Percentiles rank a stretch among this genome's conserved stretches.
These are phyloP conservation scores for Bjerkandera adusta DNA, from an alignment of 1,284 basidiomycete species.

Conservation along the genomic window DNA sequence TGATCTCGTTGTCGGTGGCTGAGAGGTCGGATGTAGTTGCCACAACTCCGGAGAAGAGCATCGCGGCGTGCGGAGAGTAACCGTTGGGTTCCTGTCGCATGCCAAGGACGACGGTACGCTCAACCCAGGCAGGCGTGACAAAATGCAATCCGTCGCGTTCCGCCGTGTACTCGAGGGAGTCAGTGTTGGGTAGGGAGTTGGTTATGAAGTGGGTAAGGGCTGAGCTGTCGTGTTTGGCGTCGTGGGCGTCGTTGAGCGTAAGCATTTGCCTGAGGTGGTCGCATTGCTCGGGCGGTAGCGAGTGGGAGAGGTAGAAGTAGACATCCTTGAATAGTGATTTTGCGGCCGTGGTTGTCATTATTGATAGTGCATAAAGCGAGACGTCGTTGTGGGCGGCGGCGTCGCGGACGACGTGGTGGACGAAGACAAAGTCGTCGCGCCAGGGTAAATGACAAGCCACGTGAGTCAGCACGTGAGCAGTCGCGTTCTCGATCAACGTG, in stretches of 20 bases:
- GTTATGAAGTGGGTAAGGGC: slow-evolving; percentile 29
- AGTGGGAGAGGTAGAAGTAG: slow-evolving; percentile 25
- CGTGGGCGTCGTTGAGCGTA: slow-evolving; percentile 20
- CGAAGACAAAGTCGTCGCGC: too few relatives aligned
- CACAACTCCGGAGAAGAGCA: slow-evolving; percentile 82
- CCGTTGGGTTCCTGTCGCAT: slow-evolving; percentile 53
- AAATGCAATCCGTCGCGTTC: slow-evolving; percentile 18
- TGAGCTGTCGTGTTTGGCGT: slow-evolving; percentile 18
- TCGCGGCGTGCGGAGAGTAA: slow-evolving; percentile 74
- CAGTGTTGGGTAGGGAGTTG: slow-evolving; percentile 19
- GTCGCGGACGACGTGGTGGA: too few relatives aligned
- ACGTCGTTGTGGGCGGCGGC: too few relatives aligned
- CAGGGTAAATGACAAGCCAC: too few relatives aligned
- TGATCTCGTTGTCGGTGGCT: slow-evolving; percentile 64
- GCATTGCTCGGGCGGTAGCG: slow-evolving; percentile 18
- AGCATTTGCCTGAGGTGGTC: slow-evolving; percentile 23
- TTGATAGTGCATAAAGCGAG: too few relatives aligned
- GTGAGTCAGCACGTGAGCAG: too few relatives aligned
- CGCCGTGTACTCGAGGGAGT: slow-evolving; percentile 25
- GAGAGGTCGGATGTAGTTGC: slow-evolving; percentile 68
- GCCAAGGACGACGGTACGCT: slow-evolving; percentile 57
- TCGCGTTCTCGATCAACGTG: too few relatives aligned
- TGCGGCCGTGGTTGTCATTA: too few relatives aligned
- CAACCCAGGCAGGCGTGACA: slow-evolving; percentile 55
- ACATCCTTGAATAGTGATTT: slow-evolving; percentile 23